Evolutionary conservation across 75 land plant species (phyloP).

Genomic region (Selaginella tamariscina): DNA sequence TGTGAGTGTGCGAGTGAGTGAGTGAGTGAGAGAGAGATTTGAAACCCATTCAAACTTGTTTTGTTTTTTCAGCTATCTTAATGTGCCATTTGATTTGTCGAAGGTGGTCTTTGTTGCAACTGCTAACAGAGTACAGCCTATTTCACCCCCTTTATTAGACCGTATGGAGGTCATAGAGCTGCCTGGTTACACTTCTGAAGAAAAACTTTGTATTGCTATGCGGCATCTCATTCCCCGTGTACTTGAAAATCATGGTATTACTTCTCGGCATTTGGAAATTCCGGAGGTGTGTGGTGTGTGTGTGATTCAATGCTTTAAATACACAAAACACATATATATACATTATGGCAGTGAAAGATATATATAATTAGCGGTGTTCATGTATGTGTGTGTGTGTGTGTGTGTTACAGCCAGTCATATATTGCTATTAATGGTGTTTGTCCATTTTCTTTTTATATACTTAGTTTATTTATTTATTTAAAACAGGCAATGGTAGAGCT

Average conservation of each 20-base stretch:
- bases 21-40: no score
- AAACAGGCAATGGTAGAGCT: slow-evolving; percentile 70
- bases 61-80: slow-evolving; percentile 62
- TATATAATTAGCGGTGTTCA: no score
- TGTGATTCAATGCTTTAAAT: no score
- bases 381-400: no score
- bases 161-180: slow-evolving; percentile 96
- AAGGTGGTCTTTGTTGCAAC: slow-evolving; percentile 93
- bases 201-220: slow-evolving; percentile 84
- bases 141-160: slow-evolving; percentile 89
- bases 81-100: slow-evolving; percentile 96
- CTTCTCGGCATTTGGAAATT: slow-evolving; percentile 56
- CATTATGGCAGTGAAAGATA: no score
- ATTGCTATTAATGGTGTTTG: no score
- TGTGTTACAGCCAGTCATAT: no score
- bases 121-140: slow-evolving; percentile 69
- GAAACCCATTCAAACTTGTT: slow-evolving; percentile 33
- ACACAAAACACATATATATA: no score
- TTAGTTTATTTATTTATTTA: background rate
- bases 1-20: no score
- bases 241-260: slow-evolving; percentile 85
- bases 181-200: slow-evolving; percentile 92
- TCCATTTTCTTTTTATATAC: background rate
- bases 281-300: slow-evolving; percentile 55
- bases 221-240: slow-evolving; percentile 87